These are phyloP conservation scores for Trichoderma sp. DNA, from an alignment of 2,329 filamentous ascomycete species.

Conservation along the genomic window DNA sequence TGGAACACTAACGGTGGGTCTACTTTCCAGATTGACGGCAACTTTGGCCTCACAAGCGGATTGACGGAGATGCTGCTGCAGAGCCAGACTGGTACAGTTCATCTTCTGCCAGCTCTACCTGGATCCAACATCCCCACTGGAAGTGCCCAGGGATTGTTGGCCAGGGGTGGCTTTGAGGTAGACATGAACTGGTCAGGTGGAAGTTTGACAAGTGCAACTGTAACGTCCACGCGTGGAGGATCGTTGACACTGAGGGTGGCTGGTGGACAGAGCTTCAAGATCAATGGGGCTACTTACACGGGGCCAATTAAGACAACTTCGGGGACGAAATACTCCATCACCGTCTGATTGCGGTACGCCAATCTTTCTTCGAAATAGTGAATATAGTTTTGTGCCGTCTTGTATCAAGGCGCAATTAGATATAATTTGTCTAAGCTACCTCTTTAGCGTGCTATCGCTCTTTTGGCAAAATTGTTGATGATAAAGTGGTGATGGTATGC, in stretches of 20 bases:
- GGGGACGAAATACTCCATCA: slow-evolving; percentile 20
- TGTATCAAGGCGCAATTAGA: not conserved
- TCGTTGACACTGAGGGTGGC: slow-evolving; percentile 29
- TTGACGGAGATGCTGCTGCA: slow-evolving; percentile 50
- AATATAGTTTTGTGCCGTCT: not conserved
- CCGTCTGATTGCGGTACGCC: not conserved
- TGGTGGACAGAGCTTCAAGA: slow-evolving; percentile 26
- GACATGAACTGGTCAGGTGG: slow-evolving; percentile 30
- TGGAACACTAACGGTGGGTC: slow-evolving; percentile 40
- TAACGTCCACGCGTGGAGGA: slow-evolving; percentile 30
- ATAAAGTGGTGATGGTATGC: not conserved
- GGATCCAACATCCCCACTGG: slow-evolving; percentile 28
- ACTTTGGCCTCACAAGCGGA: slow-evolving; percentile 49
- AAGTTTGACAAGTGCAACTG: slow-evolving; percentile 27
- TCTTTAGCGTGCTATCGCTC: not conserved
- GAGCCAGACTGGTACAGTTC: slow-evolving; percentile 35
- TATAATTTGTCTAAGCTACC: not conserved
- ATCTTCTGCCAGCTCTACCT: slow-evolving; percentile 34
- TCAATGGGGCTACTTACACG: slow-evolving; percentile 29
- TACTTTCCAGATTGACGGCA: slow-evolving; percentile 53
- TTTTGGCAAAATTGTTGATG: not conserved
- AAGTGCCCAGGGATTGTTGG: slow-evolving; percentile 30
- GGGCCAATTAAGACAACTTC: slow-evolving; percentile 17
- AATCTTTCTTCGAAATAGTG: not conserved
- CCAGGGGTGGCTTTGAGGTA: slow-evolving; percentile 31